Percentiles rank a stretch among this genome's conserved stretches.
Conservation (phyloP, 2,329 filamentous ascomycete genomes). For the Sodiomyces alkalinus region DNA sequence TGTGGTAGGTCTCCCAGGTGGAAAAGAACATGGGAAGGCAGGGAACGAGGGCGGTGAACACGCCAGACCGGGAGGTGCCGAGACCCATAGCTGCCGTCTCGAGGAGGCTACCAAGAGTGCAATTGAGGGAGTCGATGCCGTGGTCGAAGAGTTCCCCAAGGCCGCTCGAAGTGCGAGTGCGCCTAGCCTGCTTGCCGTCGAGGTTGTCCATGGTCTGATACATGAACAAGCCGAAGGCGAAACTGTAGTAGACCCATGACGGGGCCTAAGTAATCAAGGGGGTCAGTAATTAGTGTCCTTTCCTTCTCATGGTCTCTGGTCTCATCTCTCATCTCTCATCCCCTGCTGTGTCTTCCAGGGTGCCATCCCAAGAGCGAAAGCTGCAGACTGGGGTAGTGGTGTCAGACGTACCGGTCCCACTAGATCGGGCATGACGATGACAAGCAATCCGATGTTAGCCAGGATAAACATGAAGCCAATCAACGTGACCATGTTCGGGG, state of each 20-base stretch:
- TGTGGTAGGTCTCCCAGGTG: conserved; percentile 99
- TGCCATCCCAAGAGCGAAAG: too few species aligned
- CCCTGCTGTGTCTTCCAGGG: too few species aligned
- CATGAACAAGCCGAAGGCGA: conserved; percentile 93
- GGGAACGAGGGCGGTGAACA: conserved; percentile 82
- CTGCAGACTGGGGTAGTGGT: too few species aligned
- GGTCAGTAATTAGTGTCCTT: too few species aligned
- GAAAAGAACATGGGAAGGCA: conserved; percentile 98
- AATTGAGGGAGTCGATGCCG: conserved; percentile 96
- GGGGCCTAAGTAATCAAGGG: conserved; percentile 43
- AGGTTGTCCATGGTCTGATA: conserved; percentile 99
- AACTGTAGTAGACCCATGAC: conserved; percentile 89
- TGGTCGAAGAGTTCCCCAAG: conserved; percentile 97
- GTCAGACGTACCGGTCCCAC: conserved; percentile 59
- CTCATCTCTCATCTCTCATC: too few species aligned
- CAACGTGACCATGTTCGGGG: conserved; percentile 94
- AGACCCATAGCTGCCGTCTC: conserved; percentile 90
- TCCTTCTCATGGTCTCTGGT: too few species aligned
- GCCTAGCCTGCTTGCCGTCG: conserved; percentile 90
- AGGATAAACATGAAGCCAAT: conserved; percentile 92
- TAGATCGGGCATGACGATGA: conserved; percentile 75
- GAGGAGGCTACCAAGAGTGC: conserved; percentile 78
- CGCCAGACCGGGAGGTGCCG: conserved; percentile 67
- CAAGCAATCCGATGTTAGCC: conserved; percentile 59
- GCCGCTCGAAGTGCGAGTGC: conserved; percentile 88